Evolutionary conservation across 768 basidiomycete genomes (phyloP), one percentile per base, ranked within the genome.

Genomic region (Chalciporus piperatus): DNA sequence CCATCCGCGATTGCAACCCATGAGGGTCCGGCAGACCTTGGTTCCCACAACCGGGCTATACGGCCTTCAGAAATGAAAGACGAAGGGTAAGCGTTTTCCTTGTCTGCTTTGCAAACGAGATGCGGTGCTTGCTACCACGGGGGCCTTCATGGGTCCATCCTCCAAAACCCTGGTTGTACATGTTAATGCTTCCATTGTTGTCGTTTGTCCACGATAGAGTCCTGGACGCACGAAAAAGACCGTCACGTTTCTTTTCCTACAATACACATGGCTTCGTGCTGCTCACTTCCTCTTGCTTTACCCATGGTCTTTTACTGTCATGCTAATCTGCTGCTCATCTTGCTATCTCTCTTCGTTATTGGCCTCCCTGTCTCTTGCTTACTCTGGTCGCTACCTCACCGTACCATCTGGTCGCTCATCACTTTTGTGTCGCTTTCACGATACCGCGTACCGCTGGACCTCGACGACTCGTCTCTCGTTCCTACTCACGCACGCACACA

Each of bases 1-100:
- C 62, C 62, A 3, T 68, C 61, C 39, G 66, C 64, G 1, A 73
- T 73, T 11, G 62, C 69, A 22, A 72, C 74, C 11, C 74, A 71
- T 45, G 68, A 71, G 38, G 61, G 65, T n/a, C 45, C 67, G 13
- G 54, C 67, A 17, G 63, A 68, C 46, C 64, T 60, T 33, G 59
- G 48, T 28, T 72, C 76, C 48, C 74, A 71, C 42, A 73, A 81
- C 13, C 77, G 78, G 63, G 76, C 80, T 16, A 76, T 84, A 61
- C 79, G 84, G 56, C 83, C 83, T 9, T 81, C 81, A 17, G 87
- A 89, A 66, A 86, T 85, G 84, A 84, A 85, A 54, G 88, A 90
- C 65, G 83, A 83, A 76, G 88, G 88, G 88, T 90, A 78, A 85
- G 88, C 75, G 49, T 56, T 56, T 52, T 44, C 52, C 49, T 45